phyloP scores from a whole-genome alignment of 371 early-diverging fungal genomes.

The Smittium culicis region DNA sequence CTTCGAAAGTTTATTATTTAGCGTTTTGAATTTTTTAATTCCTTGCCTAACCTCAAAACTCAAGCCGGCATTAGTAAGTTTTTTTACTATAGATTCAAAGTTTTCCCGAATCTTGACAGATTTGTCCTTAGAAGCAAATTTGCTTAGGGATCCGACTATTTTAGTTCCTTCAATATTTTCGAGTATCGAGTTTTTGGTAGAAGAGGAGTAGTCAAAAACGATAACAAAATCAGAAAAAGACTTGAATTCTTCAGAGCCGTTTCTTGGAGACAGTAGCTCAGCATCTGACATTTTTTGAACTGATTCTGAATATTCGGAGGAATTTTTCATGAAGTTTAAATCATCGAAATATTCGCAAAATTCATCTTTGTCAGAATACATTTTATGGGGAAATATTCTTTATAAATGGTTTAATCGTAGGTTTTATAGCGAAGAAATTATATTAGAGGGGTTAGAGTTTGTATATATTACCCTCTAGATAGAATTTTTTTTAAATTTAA shows the following conservation, averaged over 20 bases:
- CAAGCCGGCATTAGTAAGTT: not conserved
- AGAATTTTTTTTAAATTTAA: no score
- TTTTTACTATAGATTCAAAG: not conserved
- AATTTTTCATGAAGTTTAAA: not conserved
- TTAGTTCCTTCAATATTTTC: not conserved
- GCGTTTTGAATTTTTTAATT: not conserved
- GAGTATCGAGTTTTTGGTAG: not conserved
- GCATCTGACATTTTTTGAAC: slow-evolving; percentile 22
- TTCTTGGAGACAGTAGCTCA: slow-evolving; percentile 8
- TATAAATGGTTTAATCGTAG: no score
- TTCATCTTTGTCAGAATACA: not conserved
- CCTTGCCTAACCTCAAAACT: not conserved
- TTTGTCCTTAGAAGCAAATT: not conserved
- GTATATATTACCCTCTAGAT: no score
- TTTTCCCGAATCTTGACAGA: not conserved
- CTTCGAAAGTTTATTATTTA: not conserved
- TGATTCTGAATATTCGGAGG: slow-evolving; percentile 15
- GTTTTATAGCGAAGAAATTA: no score
- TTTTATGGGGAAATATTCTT: no score
- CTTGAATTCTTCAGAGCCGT: not conserved
- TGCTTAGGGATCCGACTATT: not conserved
- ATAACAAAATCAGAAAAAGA: not conserved
- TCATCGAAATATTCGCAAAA: not conserved
- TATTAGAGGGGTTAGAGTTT: no score
- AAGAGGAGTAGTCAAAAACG: not conserved